Evolutionary conservation across 1,284 basidiomycete species (phyloP).

Genomic region (Cutaneotrichosporon spelunceum): DNA sequence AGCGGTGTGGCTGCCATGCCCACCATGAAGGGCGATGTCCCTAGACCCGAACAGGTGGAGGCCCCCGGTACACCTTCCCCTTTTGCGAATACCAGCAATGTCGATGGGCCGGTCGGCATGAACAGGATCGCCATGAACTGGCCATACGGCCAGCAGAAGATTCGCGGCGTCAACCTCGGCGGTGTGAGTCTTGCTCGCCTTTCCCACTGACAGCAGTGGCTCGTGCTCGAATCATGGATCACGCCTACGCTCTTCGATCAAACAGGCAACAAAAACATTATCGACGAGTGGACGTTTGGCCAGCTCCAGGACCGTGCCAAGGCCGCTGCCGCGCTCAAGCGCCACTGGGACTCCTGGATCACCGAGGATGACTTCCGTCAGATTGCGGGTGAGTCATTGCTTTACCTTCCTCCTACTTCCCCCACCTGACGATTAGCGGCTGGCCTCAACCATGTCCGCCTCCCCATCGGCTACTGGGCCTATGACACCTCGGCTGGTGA

Average conservation of each 20-base stretch:
- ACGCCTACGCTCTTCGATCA: conserved; percentile 78
- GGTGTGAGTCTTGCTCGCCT: conserved; percentile 36
- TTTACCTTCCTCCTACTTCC: background rate
- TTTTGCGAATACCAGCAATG: background rate
- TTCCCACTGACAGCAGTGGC: conserved; percentile 28
- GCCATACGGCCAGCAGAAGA: conserved; percentile 42
- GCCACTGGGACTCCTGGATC: conserved; percentile 56
- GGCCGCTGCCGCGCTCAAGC: conserved; percentile 33
- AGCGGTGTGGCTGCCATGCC: background rate
- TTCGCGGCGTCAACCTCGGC: conserved; percentile 52
- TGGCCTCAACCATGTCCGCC: conserved; percentile 72
- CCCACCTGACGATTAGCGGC: conserved; percentile 47
- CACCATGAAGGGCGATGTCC: background rate
- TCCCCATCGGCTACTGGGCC: conserved; percentile 82
- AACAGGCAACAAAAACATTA: conserved; percentile 62
- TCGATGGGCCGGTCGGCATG: background rate
- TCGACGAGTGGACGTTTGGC: conserved; percentile 80
- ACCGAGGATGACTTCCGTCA: conserved; percentile 77
- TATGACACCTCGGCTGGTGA: conserved; percentile 75
- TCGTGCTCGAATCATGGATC: conserved; percentile 49
- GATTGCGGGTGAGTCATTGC: conserved; percentile 57
- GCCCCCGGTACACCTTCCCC: background rate
- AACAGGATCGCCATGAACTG: background rate
- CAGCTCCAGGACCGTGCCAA: conserved; percentile 45
- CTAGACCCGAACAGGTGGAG: background rate